phyloP scores from a whole-genome alignment of 305 asterid species.

The Petunia hybrid region DNA sequence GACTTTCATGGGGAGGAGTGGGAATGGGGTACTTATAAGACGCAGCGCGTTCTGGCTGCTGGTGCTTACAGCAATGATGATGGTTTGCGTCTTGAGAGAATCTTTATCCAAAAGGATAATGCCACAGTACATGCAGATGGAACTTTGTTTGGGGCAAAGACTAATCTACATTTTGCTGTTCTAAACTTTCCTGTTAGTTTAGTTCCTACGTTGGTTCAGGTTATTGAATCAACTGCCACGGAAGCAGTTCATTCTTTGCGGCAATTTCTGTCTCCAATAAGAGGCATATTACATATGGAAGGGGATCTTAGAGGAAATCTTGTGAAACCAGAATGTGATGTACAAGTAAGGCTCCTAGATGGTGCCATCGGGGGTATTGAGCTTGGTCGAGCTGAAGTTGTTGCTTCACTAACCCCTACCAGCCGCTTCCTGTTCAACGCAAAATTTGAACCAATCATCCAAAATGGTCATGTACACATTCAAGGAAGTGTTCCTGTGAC shows the following conservation, averaged over 20 bases:
- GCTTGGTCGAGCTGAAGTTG: slow-evolving; percentile 97
- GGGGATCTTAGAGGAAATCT: slow-evolving; percentile 99
- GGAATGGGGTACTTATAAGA: slow-evolving; percentile 99
- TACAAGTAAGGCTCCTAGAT: slow-evolving; percentile 97
- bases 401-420: slow-evolving; percentile 93
- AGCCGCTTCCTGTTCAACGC: slow-evolving; percentile 96
- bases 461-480: slow-evolving; percentile 89
- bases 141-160: slow-evolving; percentile 90
- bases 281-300: slow-evolving; percentile 98
- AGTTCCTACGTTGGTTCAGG: slow-evolving; percentile 93
- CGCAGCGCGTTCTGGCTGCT: slow-evolving; percentile 97
- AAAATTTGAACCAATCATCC: slow-evolving; percentile 90
- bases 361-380: slow-evolving; percentile 97
- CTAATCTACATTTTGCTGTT: slow-evolving; percentile 96
- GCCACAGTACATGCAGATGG: slow-evolving; percentile 99
- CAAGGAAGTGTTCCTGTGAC: slow-evolving; percentile 97
- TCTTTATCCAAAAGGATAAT: slow-evolving; percentile 95
- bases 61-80: slow-evolving; percentile 96
- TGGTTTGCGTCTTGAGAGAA: slow-evolving; percentile 98
- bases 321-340: slow-evolving; percentile 97
- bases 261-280: slow-evolving; percentile 88
- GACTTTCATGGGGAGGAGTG: slow-evolving; percentile 99
- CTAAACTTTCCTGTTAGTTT: slow-evolving; percentile 95
- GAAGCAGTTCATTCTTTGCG: slow-evolving; percentile 94
- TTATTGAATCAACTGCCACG: slow-evolving; percentile 90